Percentiles rank a stretch among this genome's conserved stretches.
Conservation (phyloP, 257 asterid species). For the Orobanche coerulescens region DNA sequence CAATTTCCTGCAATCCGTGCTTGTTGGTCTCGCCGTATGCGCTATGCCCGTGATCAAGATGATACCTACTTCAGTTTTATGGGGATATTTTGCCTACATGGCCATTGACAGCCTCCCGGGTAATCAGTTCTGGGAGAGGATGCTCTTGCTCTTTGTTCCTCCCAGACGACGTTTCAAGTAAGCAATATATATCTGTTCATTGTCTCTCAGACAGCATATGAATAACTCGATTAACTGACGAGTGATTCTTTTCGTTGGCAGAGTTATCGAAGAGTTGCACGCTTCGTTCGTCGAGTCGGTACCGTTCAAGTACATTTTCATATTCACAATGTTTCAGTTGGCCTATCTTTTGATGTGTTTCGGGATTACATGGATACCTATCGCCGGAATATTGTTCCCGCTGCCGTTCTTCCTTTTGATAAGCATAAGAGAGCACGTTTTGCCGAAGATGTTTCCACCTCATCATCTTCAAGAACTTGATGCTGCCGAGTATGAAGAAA, state of each 20-base stretch:
- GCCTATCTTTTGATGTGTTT: constrained; percentile 58
- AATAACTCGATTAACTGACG: background rate
- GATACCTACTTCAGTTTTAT: constrained; percentile 80
- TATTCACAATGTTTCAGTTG: constrained; percentile 63
- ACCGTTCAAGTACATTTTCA: constrained; percentile 64
- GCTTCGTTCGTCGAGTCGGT: constrained; percentile 81
- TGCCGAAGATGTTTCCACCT: constrained; percentile 61
- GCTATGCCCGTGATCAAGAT: constrained; percentile 66
- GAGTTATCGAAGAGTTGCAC: constrained; percentile 63
- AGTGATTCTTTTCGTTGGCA: constrained; percentile 22
- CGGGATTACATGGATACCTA: constrained; percentile 87
- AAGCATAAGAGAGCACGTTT: constrained; percentile 62
- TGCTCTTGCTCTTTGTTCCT: constrained; percentile 55
- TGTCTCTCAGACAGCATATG: background rate
- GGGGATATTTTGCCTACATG: constrained; percentile 98
- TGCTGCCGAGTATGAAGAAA: constrained; percentile 89
- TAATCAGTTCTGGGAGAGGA: constrained; percentile 83
- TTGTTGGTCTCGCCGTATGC: constrained; percentile 55
- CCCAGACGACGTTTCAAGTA: constrained; percentile 79
- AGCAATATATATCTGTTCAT: constrained; percentile 13
- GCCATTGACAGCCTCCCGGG: constrained; percentile 88
- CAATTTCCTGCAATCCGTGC: constrained; percentile 70
- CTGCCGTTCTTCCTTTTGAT: constrained; percentile 73
- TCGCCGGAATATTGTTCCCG: constrained; percentile 85
- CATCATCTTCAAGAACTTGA: constrained; percentile 70